phyloP scores from a whole-genome alignment of 169 alveolate species.

The Cryptosporidium canis region DNA sequence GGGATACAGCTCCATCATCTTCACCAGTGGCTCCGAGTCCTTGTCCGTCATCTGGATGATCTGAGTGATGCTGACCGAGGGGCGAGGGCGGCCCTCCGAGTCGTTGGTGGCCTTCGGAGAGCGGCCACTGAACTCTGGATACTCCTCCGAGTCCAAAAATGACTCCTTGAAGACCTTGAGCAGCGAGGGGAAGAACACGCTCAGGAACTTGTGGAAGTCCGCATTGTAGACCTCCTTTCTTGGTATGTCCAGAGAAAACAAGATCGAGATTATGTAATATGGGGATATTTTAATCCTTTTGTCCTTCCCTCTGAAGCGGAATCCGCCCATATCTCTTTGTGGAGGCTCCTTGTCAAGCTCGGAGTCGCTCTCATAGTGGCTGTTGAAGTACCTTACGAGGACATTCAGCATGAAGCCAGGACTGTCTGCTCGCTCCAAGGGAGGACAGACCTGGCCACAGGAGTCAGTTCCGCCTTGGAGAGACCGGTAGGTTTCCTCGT shows the following conservation, averaged over 20 bases:
- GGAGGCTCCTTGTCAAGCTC: background rate
- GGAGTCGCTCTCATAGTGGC: background rate
- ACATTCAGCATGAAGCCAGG: constrained; percentile 11
- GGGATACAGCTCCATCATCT: constrained; percentile 24
- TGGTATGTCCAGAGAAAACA: constrained; percentile 21
- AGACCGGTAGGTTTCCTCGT: background rate
- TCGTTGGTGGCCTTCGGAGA: background rate
- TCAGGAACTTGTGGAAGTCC: background rate
- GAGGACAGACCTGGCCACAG: too few species aligned
- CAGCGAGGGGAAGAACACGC: constrained; percentile 5
- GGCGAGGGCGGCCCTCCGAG: background rate
- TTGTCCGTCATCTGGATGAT: constrained; percentile 23
- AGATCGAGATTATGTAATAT: constrained; percentile 25
- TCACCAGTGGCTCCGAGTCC: constrained; percentile 12
- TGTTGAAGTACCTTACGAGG: constrained; percentile 5
- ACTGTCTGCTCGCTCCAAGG: background rate
- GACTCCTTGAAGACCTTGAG: background rate
- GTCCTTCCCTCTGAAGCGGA: background rate
- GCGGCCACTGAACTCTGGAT: background rate
- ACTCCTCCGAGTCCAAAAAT: background rate
- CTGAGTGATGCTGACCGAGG: constrained; percentile 1
- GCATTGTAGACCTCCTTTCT: constrained; percentile 4
- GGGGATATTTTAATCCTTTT: constrained; percentile 9
- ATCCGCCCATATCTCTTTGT: background rate
- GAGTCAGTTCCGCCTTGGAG: too few species aligned